Evolutionary conservation across 352 stramenopile genomes (phyloP).

Genomic region (Pythium oligandrum): DNA sequence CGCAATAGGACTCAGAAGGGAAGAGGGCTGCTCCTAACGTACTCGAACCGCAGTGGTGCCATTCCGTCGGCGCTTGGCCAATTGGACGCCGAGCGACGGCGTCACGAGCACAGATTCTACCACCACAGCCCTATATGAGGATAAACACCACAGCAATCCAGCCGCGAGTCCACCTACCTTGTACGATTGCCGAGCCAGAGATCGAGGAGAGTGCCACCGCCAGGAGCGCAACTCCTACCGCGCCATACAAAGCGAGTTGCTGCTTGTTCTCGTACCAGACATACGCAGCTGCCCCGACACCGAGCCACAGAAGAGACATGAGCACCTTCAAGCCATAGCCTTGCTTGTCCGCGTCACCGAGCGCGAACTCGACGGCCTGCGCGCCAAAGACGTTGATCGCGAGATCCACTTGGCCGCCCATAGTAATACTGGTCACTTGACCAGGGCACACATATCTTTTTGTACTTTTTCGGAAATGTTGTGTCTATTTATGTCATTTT

Average conservation of each 20-base stretch:
- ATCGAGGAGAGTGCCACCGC: constrained; percentile 3
- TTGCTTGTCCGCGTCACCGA: constrained; percentile 14
- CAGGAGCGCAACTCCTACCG: neutral
- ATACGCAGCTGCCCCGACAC: neutral
- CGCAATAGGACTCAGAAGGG: no score
- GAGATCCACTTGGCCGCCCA: constrained; percentile 26
- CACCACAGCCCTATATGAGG: neutral
- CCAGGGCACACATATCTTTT: no score
- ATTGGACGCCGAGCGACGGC: constrained; percentile 64
- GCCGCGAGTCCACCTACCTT: constrained; percentile 8
- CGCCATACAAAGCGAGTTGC: constrained; percentile 2
- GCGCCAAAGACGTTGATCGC: constrained; percentile 40
- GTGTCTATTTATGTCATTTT: no score
- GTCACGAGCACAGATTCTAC: constrained; percentile 76
- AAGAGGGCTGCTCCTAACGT: neutral
- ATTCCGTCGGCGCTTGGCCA: constrained; percentile 54
- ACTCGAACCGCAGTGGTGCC: constrained; percentile 29
- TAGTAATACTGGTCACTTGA: no score
- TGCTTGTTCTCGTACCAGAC: no score
- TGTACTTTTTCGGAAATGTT: no score
- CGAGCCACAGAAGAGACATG: neutral
- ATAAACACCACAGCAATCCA: neutral
- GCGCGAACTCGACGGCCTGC: constrained; percentile 49
- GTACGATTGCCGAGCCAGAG: constrained; percentile 18
- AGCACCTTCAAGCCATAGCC: neutral